A percentile compares a stretch with the other conserved stretches of the same genome.
phyloP scores from a whole-genome alignment of 1,139 yeast genomes.

The Pichia sp. region DNA sequence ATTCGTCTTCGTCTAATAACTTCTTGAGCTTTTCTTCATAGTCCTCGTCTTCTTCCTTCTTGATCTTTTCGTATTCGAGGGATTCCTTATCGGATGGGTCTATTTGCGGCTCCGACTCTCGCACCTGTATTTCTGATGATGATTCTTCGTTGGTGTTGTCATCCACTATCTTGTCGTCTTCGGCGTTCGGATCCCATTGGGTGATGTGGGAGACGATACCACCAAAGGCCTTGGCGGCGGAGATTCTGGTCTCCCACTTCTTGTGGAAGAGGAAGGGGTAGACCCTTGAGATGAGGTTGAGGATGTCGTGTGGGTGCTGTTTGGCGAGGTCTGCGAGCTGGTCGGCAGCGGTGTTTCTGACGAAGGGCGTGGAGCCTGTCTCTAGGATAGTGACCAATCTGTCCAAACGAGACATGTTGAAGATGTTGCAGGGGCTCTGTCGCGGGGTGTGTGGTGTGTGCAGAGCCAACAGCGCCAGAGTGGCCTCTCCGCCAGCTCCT shows the following conservation, averaged over 20 bases:
- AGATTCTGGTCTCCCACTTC: constrained; percentile 95
- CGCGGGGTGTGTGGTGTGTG: background rate
- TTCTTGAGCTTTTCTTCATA: constrained; percentile 34
- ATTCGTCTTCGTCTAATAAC: constrained; percentile 40
- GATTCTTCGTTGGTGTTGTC: constrained; percentile 11
- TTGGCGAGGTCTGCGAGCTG: constrained; percentile 93
- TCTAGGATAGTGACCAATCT: constrained; percentile 79
- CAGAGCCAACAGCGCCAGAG: no score
- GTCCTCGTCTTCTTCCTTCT: constrained; percentile 35
- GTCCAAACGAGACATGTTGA: constrained; percentile 47
- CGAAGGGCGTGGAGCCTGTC: constrained; percentile 93
- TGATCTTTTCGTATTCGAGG: constrained; percentile 14
- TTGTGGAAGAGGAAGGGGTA: constrained; percentile 81
- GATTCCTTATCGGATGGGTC: background rate
- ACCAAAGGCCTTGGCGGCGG: constrained; percentile 95
- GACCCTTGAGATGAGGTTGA: constrained; percentile 81
- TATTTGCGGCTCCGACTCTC: no score
- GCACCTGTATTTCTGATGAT: background rate
- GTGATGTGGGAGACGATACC: constrained; percentile 82
- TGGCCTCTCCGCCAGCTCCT: no score
- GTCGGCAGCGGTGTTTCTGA: constrained; percentile 96
- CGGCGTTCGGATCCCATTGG: constrained; percentile 75
- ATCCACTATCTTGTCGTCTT: constrained; percentile 24
- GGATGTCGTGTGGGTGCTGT: constrained; percentile 91
- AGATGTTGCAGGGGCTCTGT: background rate